These are phyloP conservation scores for bread wheat (Triticum aestivum) DNA, from an alignment of 176 grass and related monocot genomes.

Conservation along the genomic window DNA sequence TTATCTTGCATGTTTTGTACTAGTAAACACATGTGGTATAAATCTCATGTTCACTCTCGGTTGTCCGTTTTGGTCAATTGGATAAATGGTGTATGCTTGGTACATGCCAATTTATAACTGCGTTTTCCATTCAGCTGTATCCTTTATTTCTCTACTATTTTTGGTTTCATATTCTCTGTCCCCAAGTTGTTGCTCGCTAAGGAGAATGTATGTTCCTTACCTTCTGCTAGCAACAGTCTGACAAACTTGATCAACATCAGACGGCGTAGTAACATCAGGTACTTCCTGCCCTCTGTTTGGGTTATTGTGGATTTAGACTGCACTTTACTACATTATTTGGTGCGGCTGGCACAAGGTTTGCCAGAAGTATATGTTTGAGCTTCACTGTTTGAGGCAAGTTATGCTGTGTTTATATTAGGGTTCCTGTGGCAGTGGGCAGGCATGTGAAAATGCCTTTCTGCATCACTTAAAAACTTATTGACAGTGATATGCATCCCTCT, in stretches of 20 bases:
- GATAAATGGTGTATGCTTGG: conserved; percentile 1
- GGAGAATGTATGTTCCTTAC: neutral
- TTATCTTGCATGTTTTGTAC: conserved; percentile 26
- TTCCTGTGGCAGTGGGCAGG: neutral
- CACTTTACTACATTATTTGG: neutral
- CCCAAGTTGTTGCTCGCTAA: neutral
- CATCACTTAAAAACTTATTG: neutral
- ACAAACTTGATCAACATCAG: neutral
- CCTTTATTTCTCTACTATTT: neutral
- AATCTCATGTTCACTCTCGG: neutral
- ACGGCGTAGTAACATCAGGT: neutral
- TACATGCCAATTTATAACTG: neutral
- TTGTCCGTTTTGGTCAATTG: neutral
- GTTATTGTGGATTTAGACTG: conserved; percentile 11
- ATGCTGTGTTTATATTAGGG: neutral
- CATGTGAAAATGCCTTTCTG: neutral
- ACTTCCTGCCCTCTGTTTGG: neutral
- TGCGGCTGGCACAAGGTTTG: neutral
- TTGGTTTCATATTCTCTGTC: neutral
- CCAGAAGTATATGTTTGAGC: neutral
- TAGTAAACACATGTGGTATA: conserved; percentile 2
- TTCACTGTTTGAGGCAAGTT: neutral
- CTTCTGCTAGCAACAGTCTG: neutral
- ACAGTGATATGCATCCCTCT: neutral
- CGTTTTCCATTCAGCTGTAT: neutral